Conservation (phyloP, 2,329 filamentous ascomycete genomes). For the Phyllosticta citribraziliensis region DNA sequence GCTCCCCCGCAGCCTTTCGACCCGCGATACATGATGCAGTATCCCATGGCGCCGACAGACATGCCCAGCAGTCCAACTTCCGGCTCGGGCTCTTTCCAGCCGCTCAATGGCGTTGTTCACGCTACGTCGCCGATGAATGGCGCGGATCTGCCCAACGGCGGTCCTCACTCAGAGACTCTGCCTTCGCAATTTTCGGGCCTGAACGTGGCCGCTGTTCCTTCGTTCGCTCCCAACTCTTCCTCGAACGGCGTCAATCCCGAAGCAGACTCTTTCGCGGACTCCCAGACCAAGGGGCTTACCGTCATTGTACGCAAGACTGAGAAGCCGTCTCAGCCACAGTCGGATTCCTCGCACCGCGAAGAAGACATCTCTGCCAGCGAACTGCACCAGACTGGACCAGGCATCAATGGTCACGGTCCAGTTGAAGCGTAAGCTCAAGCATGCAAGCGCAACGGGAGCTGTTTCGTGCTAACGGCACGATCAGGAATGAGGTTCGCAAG, state of each 20-base stretch:
- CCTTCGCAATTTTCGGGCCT: conserved; percentile 4
- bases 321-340: conserved; percentile 15
- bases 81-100: conserved; percentile 1
- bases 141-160: conserved; percentile 5
- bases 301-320: conserved; percentile 41
- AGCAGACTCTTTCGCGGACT: conserved; percentile 41
- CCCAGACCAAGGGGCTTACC: conserved; percentile 42
- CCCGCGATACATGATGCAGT: conserved; percentile 16
- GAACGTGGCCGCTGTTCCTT: conserved; percentile 8
- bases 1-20: conserved; percentile 29
- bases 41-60: conserved; percentile 12
- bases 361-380: conserved; percentile 40
- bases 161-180: neutral
- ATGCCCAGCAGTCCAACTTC: conserved; percentile 4
- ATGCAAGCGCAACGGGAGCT: conserved; percentile 11
- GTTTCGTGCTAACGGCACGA: conserved; percentile 17
- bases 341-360: conserved; percentile 12
- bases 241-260: conserved; percentile 22
- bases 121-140: conserved; percentile 5
- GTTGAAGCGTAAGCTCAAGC: conserved; percentile 21
- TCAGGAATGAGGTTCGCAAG: conserved; percentile 12
- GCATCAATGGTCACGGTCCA: conserved; percentile 25
- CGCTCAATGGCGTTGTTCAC: conserved; percentile 7
- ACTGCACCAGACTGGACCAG: conserved; percentile 30
- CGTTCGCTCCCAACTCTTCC: conserved; percentile 16